A percentile compares a stretch with the other conserved stretches of the same genome.
Conservation (phyloP, 2,329 filamentous ascomycete genomes). For the Clarireedia paspali region DNA sequence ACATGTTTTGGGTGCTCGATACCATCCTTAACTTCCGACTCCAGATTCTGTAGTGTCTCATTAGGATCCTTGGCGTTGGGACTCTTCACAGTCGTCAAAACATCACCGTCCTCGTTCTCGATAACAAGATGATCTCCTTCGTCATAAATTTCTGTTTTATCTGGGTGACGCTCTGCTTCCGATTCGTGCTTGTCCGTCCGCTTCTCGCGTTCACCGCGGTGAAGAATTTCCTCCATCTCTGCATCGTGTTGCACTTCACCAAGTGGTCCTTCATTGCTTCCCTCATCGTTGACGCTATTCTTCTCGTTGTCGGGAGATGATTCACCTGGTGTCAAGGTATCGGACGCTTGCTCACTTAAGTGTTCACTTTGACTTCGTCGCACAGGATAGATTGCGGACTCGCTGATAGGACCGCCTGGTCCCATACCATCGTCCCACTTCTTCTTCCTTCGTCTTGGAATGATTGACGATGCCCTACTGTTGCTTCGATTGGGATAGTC, state of each 20-base stretch:
- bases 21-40: constrained; percentile 31
- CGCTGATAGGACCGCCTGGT: constrained; percentile 78
- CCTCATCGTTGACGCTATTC: constrained; percentile 22
- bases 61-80: not conserved
- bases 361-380: constrained; percentile 25
- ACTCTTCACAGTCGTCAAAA: constrained; percentile 56
- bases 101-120: constrained; percentile 82
- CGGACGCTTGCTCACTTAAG: constrained; percentile 23
- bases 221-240: constrained; percentile 29
- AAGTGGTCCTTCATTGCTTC: constrained; percentile 26
- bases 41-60: constrained; percentile 35
- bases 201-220: constrained; percentile 28
- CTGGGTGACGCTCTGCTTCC: constrained; percentile 25
- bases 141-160: constrained; percentile 61
- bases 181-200: constrained; percentile 28
- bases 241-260: constrained; percentile 30
- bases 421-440: constrained; percentile 65
- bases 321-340: constrained; percentile 26
- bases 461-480: constrained; percentile 53
- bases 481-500: constrained; percentile 44
- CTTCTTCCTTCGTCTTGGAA: constrained; percentile 54
- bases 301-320: constrained; percentile 22
- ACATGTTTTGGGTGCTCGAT: constrained; percentile 14
- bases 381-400: constrained; percentile 79
- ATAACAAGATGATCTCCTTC: constrained; percentile 74